Base-by-base conservation (phyloP, 83 land plant genomes). In the Picea engelmannii region DNA sequence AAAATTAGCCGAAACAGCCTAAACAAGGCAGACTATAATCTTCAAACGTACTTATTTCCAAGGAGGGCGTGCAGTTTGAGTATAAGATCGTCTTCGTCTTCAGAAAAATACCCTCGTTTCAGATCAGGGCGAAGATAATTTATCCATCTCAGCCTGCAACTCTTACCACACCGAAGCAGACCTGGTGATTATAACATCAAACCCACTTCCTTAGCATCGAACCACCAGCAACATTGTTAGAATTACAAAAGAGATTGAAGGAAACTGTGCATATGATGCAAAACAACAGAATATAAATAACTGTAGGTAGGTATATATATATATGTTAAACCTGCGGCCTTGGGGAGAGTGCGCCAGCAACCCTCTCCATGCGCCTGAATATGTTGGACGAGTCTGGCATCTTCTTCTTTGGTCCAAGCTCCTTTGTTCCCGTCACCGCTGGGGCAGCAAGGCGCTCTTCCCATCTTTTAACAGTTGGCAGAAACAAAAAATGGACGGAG, bases 61-160 rank as follows among this genome's bases (percentile, higher is more conserved):
- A 66, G 38, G 10, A 80, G 13, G 1, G 25, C 20, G 24, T 66
- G 74, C 11, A 66, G 21, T n/a, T 66, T 4, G 8, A 66, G 2
- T 16, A 80, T 80, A 10, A 58, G 35, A 9, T 80, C 42, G 13
- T 63, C 49, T 40, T 80, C 81, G 4, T 64, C 49, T 10, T 15
- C 11, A 2, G 47, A n/a, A 65, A 80, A 80, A 17, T 64, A 17
- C 11, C 81, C 52, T 2, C 68, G 6, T 9, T 80, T 80, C 49
- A 80, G 40, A 24, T 65, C 81, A 4, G 71, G 81, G n/a, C 74
- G 38, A 6, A 80, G 47, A 80, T 80, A 66, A 42, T 80, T 80
- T 7, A n/a, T 64, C 81, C 81, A 66, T 42, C 81, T 38, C 81
- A 80, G 81, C 31, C 81, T 63, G 47, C 81, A 80, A 65, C 81